Evolutionary conservation across 2,329 filamentous ascomycete genomes (phyloP).

Genomic region (Epichloe elymi): DNA sequence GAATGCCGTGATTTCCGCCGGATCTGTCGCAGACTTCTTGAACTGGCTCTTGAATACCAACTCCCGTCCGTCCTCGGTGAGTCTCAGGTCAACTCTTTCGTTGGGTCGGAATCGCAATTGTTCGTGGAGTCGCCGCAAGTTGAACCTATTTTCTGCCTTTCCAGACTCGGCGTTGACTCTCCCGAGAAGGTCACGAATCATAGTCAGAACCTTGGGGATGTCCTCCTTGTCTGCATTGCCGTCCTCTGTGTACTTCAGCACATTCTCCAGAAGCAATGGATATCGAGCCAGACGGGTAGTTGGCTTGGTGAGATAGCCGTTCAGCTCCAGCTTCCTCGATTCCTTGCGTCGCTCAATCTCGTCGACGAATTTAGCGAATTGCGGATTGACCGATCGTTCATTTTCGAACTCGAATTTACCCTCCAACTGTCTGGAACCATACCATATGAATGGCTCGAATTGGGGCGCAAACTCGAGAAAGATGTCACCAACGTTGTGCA

Average conservation of each 20-base stretch:
- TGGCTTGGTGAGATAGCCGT: conserved; percentile 94
- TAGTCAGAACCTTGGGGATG: conserved; percentile 74
- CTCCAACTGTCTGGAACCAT: conserved; percentile 89
- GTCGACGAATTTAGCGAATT: conserved; percentile 84
- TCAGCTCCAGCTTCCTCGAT: conserved; percentile 89
- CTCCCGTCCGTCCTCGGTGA: conserved; percentile 87
- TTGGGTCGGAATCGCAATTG: conserved; percentile 83
- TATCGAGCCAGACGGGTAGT: conserved; percentile 92
- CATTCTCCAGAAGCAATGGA: conserved; percentile 79
- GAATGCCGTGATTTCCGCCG: conserved; percentile 82
- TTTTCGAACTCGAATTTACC: conserved; percentile 98
- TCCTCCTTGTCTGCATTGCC: conserved; percentile 83
- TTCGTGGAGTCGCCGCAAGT: conserved; percentile 80
- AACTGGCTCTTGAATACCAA: conserved; percentile 87
- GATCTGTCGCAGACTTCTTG: conserved; percentile 84
- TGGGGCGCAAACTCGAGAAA: conserved; percentile 85
- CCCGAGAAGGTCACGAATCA: conserved; percentile 77
- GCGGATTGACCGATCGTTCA: conserved; percentile 74
- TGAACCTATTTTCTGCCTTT: conserved; percentile 96
- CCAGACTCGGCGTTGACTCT: conserved; percentile 91
- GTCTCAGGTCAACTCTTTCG: conserved; percentile 83
- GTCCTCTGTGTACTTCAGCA: conserved; percentile 81
- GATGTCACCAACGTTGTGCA: conserved; percentile 82
- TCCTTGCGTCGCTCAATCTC: conserved; percentile 94
- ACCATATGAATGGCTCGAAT: conserved; percentile 92